Conservation (phyloP, 2,329 filamentous ascomycete genomes). For the Stagonosporopsis vannaccii region DNA sequence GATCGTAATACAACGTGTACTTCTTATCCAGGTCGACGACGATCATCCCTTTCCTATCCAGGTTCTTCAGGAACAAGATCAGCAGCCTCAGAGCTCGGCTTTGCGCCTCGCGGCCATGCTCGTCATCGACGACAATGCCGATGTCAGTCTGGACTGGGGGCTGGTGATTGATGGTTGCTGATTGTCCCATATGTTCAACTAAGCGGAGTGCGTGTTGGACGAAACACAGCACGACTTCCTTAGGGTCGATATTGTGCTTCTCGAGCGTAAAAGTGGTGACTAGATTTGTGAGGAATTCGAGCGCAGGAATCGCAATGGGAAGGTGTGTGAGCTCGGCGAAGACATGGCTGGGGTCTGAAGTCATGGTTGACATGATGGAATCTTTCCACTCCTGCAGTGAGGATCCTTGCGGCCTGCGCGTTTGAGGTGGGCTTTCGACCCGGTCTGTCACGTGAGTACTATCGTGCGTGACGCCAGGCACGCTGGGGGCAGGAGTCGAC, state of each 20-base stretch:
- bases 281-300: slow-evolving; percentile 51
- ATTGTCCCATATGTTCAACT: slow-evolving; percentile 41
- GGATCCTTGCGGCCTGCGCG: too few species aligned
- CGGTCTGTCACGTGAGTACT: background rate
- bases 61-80: slow-evolving; percentile 49
- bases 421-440: background rate
- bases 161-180: slow-evolving; percentile 10
- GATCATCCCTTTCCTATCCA: slow-evolving; percentile 45
- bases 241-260: slow-evolving; percentile 35
- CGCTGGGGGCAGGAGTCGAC: background rate
- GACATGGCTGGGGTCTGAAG: slow-evolving; percentile 30
- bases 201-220: slow-evolving; percentile 49
- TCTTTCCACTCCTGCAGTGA: background rate
- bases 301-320: slow-evolving; percentile 46
- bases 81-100: slow-evolving; percentile 47
- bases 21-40: background rate
- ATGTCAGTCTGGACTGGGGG: background rate
- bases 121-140: slow-evolving; percentile 3
- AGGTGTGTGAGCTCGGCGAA: slow-evolving; percentile 44
- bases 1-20: slow-evolving; percentile 45
- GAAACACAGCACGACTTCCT: slow-evolving; percentile 43
- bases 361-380: slow-evolving; percentile 11
- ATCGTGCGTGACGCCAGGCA: background rate
- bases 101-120: slow-evolving; percentile 46
- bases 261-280: slow-evolving; percentile 37